Conservation (phyloP, 371 early-diverging fungal species). For the Haplosporangium sp. region DNA sequence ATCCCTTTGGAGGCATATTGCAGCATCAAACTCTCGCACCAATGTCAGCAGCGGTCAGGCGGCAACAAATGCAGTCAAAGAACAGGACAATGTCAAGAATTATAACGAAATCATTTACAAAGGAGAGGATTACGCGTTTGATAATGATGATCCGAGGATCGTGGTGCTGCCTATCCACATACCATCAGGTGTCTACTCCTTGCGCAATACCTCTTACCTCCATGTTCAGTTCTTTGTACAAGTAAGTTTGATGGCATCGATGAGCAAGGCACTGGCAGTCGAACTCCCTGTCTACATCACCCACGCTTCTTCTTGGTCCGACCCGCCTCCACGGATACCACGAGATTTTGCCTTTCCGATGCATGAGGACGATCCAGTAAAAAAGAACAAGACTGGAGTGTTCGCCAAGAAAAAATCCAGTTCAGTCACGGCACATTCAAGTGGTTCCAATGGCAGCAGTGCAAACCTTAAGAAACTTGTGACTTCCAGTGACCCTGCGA, state of each 20-base stretch:
- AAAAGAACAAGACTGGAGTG: slow-evolving; percentile 46
- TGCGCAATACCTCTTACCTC: slow-evolving; percentile 40
- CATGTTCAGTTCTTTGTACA: slow-evolving; percentile 53
- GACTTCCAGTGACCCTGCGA: neutral
- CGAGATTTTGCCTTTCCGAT: slow-evolving; percentile 38
- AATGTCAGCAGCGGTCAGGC: slow-evolving; percentile 5
- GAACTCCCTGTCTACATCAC: slow-evolving; percentile 55
- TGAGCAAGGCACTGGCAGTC: slow-evolving; percentile 54
- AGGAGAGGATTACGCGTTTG: slow-evolving; percentile 46
- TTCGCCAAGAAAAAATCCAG: slow-evolving; percentile 36
- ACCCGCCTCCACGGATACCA: slow-evolving; percentile 52
- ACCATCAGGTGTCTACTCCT: slow-evolving; percentile 46
- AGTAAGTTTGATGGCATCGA: slow-evolving; percentile 44
- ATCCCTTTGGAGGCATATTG: slow-evolving; percentile 42
- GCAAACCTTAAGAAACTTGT: neutral
- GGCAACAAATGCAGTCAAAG: slow-evolving; percentile 2
- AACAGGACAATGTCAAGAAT: slow-evolving; percentile 46
- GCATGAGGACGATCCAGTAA: slow-evolving; percentile 39
- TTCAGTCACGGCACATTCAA: slow-evolving; percentile 1
- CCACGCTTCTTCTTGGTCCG: slow-evolving; percentile 56
- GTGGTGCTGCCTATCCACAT: slow-evolving; percentile 46
- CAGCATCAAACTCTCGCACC: slow-evolving; percentile 9
- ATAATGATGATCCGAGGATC: slow-evolving; percentile 37
- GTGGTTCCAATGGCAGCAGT: neutral
- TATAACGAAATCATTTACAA: slow-evolving; percentile 53